phyloP scores from a whole-genome alignment of 2,329 filamentous ascomycete species.

The Colletotrichum truncatum region DNA sequence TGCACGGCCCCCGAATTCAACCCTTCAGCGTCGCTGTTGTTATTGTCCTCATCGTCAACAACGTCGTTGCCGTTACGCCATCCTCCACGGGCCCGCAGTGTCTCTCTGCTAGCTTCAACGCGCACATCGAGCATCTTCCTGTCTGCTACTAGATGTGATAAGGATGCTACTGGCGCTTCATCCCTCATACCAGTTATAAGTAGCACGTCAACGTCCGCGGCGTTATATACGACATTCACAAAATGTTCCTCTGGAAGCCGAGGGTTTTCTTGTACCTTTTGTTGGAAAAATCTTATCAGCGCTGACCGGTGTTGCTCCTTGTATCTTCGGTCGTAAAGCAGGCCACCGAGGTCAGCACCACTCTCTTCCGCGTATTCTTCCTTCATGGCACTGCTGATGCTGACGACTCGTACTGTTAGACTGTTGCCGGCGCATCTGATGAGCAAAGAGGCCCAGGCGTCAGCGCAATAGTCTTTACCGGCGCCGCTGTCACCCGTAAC shows the following conservation, averaged over 20 bases:
- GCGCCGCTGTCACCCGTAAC: slow-evolving; percentile 63
- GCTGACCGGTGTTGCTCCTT: slow-evolving; percentile 67
- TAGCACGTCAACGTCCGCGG: slow-evolving; percentile 59
- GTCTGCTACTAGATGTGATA: slow-evolving; percentile 63
- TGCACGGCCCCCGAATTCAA: neutral
- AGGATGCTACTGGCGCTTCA: slow-evolving; percentile 60
- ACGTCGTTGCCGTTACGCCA: too few relatives aligned
- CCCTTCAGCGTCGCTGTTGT: slow-evolving; percentile 27
- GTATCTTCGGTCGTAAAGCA: slow-evolving; percentile 64
- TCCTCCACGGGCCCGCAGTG: slow-evolving; percentile 35
- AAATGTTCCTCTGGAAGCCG: slow-evolving; percentile 61
- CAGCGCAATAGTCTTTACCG: slow-evolving; percentile 70
- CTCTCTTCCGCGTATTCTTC: slow-evolving; percentile 60
- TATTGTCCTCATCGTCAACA: too few relatives aligned
- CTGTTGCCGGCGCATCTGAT: slow-evolving; percentile 29
- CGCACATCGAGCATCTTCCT: slow-evolving; percentile 63
- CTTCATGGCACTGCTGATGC: slow-evolving; percentile 69
- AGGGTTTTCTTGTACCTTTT: slow-evolving; percentile 53
- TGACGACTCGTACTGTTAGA: slow-evolving; percentile 51
- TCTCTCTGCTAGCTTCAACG: slow-evolving; percentile 51
- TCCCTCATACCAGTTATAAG: slow-evolving; percentile 73
- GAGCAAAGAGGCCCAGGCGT: slow-evolving; percentile 58
- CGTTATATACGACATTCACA: slow-evolving; percentile 50
- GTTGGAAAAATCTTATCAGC: slow-evolving; percentile 61
- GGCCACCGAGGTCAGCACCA: slow-evolving; percentile 54